phyloP scores from a whole-genome alignment of 805 yeast species.

The Teunomyces aglyptinius region DNA sequence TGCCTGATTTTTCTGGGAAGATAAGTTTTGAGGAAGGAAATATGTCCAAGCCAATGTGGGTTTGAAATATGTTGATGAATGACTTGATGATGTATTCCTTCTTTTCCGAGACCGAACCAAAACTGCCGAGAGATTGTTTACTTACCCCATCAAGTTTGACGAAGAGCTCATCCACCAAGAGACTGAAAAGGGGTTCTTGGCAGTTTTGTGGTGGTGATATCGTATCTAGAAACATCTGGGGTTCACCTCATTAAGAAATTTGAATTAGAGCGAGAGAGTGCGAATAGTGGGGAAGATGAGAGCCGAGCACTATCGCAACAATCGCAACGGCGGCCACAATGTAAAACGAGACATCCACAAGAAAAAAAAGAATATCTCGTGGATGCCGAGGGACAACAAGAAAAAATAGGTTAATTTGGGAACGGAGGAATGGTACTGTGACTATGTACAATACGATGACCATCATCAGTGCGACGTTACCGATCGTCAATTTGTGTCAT shows the following conservation, averaged over 20 bases:
- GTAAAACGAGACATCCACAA: neutral
- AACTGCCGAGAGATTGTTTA: slow-evolving; percentile 23
- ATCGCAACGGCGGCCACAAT: neutral
- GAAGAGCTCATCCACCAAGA: slow-evolving; percentile 42
- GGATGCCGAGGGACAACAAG: neutral
- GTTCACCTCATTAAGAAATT: no score
- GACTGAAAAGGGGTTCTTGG: slow-evolving; percentile 39
- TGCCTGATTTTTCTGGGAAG: slow-evolving; percentile 61
- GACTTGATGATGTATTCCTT: slow-evolving; percentile 25
- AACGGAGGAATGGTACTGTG: neutral
- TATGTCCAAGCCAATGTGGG: slow-evolving; percentile 48
- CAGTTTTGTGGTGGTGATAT: slow-evolving; percentile 31
- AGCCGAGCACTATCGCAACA: neutral
- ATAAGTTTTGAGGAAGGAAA: slow-evolving; percentile 64
- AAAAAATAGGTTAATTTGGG: neutral
- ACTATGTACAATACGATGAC: no score
- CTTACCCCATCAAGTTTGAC: slow-evolving; percentile 36
- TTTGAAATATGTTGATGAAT: slow-evolving; percentile 31
- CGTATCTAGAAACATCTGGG: slow-evolving; percentile 1
- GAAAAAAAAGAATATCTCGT: neutral
- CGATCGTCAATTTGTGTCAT: no score
- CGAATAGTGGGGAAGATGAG: neutral
- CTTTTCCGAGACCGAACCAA: slow-evolving; percentile 22
- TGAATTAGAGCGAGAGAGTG: neutral
- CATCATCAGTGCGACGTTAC: no score